Evolutionary conservation across 257 asterid species (phyloP).

Genomic region (Solanum paucissectum): DNA sequence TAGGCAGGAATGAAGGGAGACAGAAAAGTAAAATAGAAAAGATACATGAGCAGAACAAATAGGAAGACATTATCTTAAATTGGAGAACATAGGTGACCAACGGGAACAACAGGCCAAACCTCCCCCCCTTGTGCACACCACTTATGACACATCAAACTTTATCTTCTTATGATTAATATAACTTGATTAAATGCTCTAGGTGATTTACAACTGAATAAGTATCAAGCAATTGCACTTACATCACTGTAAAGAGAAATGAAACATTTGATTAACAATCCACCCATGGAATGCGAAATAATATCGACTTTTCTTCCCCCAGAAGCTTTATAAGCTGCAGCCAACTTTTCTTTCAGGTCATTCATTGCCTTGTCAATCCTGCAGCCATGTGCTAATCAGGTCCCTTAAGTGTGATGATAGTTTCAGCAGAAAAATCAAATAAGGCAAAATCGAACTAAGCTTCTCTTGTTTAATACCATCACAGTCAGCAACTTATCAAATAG

Average conservation of each 20-base stretch:
- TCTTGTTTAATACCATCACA: background rate
- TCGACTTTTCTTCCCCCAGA: conserved; percentile 91
- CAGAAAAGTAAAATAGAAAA: background rate
- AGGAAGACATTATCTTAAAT: background rate
- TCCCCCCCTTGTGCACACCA: background rate
- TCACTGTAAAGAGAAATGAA: conserved; percentile 53
- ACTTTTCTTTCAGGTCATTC: conserved; percentile 55
- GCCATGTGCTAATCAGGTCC: background rate
- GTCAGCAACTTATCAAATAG: background rate
- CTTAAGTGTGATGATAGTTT: background rate
- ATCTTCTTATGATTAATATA: background rate
- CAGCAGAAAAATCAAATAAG: background rate
- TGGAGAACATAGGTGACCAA: background rate
- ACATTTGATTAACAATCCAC: conserved; percentile 74
- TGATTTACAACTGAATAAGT: background rate
- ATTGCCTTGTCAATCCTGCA: conserved; percentile 68
- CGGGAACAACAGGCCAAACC: background rate
- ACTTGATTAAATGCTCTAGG: background rate
- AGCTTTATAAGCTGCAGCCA: conserved; percentile 76
- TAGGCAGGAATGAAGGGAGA: background rate
- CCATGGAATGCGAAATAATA: conserved; percentile 85
- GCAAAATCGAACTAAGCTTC: background rate
- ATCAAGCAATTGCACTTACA: conserved; percentile 32
- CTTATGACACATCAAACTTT: background rate
- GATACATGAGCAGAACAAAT: background rate